These are phyloP conservation scores for Colletotrichum sp. DNA, from an alignment of 2,329 filamentous ascomycete species.

Conservation along the genomic window DNA sequence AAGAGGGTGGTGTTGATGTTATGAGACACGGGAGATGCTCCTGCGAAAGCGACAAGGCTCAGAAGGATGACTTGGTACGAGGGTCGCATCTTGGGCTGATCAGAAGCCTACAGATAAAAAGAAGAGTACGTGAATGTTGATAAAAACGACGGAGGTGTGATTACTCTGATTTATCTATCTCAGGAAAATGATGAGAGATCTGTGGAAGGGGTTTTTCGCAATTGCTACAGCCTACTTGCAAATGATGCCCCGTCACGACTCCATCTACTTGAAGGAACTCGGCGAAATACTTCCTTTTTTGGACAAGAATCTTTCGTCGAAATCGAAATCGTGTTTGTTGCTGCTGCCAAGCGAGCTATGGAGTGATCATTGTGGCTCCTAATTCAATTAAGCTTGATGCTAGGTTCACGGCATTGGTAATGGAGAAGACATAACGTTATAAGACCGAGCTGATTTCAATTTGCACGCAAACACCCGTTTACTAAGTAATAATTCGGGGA, in stretches of 20 bases:
- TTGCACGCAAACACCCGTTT: neutral
- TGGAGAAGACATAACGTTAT: neutral
- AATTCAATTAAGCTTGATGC: neutral
- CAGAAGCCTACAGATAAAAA: rapidly evolving
- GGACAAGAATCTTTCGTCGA: neutral
- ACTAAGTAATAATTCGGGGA: neutral
- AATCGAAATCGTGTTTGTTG: rapidly evolving
- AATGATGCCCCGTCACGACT: neutral
- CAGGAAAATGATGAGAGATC: neutral
- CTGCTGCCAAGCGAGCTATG: rapidly evolving
- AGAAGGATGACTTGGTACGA: neutral
- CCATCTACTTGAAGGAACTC: neutral
- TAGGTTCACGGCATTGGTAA: neutral
- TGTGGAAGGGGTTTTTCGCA: neutral
- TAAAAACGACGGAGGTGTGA: neutral
- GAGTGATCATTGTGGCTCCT: neutral
- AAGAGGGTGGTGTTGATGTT: neutral
- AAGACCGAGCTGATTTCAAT: neutral
- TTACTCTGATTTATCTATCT: rapidly evolving
- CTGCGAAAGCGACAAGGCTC: neutral
- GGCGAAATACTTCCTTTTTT: neutral
- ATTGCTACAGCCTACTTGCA: neutral
- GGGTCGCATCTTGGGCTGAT: neutral
- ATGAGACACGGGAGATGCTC: neutral
- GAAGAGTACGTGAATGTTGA: neutral